Evolutionary conservation across 495 filamentous ascomycete genomes (phyloP).

Genomic region (Tetracladium setigerum): DNA sequence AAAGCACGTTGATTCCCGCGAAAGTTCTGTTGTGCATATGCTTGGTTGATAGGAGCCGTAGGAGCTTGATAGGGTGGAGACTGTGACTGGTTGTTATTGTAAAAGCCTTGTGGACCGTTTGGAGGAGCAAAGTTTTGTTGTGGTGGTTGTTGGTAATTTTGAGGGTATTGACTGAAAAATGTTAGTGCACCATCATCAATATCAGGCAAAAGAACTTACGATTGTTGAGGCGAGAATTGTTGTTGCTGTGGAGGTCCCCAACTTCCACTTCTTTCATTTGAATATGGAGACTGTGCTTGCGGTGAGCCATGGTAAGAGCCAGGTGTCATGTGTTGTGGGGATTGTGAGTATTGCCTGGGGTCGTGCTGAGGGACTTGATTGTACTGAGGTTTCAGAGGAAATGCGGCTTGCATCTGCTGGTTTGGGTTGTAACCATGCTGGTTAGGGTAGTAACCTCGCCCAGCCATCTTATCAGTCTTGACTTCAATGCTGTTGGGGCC

Average conservation of each 20-base stretch:
- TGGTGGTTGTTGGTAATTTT: slow-evolving; percentile 33
- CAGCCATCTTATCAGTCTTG: slow-evolving; percentile 29
- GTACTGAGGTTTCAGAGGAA: slow-evolving; percentile 25
- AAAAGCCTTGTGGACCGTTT: slow-evolving; percentile 39
- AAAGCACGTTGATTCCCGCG: slow-evolving; percentile 23
- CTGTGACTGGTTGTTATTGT: slow-evolving; percentile 48
- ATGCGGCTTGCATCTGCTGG: slow-evolving; percentile 28
- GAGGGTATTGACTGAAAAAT: slow-evolving; percentile 31
- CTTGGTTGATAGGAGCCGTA: slow-evolving; percentile 43
- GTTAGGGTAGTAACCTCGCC: slow-evolving; percentile 27
- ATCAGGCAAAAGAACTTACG: slow-evolving; percentile 18
- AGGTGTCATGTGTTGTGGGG: slow-evolving; percentile 47
- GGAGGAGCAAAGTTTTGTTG: slow-evolving; percentile 40
- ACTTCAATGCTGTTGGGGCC: slow-evolving; percentile 26
- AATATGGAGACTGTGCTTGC: slow-evolving; percentile 57
- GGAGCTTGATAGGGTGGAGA: slow-evolving; percentile 40
- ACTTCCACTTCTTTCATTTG: slow-evolving; percentile 40
- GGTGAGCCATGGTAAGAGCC: slow-evolving; percentile 47
- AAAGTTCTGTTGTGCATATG: slow-evolving; percentile 35
- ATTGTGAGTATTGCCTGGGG: slow-evolving; percentile 44
- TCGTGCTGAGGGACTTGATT: slow-evolving; percentile 27
- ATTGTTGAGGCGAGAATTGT: slow-evolving; percentile 45
- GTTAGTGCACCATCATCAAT: slow-evolving; percentile 19
- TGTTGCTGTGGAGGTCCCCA: slow-evolving; percentile 43
- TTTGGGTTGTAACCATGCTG: slow-evolving; percentile 29